Evolutionary conservation across 192 early-diverging fungal species (phyloP).

Genomic region (Kappamyces sp.): DNA sequence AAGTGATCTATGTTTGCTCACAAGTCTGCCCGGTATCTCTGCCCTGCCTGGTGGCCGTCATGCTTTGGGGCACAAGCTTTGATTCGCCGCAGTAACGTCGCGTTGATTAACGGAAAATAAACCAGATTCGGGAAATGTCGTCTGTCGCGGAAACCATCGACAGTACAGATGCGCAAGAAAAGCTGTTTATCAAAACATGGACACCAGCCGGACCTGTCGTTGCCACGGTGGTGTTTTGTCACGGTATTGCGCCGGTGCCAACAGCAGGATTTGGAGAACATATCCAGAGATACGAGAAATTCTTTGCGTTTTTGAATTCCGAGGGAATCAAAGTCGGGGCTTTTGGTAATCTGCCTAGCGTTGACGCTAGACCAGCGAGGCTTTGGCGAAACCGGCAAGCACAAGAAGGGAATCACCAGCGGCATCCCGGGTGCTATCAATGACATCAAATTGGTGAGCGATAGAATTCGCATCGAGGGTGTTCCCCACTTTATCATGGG

Average conservation of each 20-base stretch:
- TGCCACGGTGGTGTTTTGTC: constrained; percentile 47
- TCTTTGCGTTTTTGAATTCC: background rate
- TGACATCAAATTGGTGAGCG: constrained; percentile 39
- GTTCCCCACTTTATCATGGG: constrained; percentile 53
- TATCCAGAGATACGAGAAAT: constrained; percentile 6
- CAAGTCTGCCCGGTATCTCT: too few species aligned
- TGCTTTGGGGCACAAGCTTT: too few species aligned
- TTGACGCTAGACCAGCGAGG: constrained; percentile 27
- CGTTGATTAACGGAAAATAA: too few species aligned
- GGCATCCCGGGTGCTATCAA: constrained; percentile 24
- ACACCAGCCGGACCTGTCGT: constrained; percentile 12
- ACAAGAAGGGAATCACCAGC: constrained; percentile 38
- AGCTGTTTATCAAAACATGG: constrained; percentile 13
- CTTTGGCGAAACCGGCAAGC: constrained; percentile 14
- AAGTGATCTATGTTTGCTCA: too few species aligned
- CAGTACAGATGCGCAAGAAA: too few species aligned
- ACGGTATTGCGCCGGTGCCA: constrained; percentile 12
- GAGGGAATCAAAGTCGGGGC: background rate
- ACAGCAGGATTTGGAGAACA: constrained; percentile 30
- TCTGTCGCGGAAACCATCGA: background rate
- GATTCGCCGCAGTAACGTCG: too few species aligned
- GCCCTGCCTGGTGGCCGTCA: too few species aligned
- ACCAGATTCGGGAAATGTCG: background rate
- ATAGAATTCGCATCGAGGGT: constrained; percentile 27
- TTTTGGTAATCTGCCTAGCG: constrained; percentile 11